A percentile compares a stretch with the other conserved stretches of the same genome.
phyloP scores from a whole-genome alignment of 139 green algal genomes.

The Chlorella sp. region DNA sequence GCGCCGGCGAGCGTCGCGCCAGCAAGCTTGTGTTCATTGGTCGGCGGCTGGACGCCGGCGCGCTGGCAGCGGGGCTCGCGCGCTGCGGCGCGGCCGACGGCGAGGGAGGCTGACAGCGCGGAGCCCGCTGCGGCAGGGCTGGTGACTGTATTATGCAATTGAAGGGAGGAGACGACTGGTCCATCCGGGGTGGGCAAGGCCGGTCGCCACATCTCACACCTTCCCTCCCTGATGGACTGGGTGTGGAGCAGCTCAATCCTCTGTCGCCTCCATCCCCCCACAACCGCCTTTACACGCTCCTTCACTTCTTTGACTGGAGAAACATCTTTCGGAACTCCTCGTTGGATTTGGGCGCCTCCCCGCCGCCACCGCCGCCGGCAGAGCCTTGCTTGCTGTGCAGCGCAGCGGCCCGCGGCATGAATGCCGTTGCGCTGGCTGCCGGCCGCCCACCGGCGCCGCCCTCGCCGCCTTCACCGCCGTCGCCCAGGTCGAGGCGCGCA shows the following conservation, averaged over 20 bases:
- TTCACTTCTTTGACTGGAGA: conserved; percentile 29
- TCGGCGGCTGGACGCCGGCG: conserved; percentile 37
- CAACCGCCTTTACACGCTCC: background rate
- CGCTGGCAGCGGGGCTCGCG: conserved; percentile 13
- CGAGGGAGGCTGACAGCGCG: too few relatives aligned
- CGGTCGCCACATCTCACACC: too few relatives aligned
- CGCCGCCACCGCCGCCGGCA: background rate
- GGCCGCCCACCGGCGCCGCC: background rate
- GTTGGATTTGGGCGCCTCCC: conserved; percentile 57
- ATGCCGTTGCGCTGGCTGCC: background rate
- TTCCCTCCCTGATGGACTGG: too few relatives aligned
- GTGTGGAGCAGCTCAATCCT: too few relatives aligned
- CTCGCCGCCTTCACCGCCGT: conserved; percentile 7
- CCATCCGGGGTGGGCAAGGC: too few relatives aligned
- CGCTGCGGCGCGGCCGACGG: too few relatives aligned
- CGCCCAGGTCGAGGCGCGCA: conserved; percentile 8
- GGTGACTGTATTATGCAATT: too few relatives aligned
- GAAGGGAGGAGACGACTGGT: too few relatives aligned
- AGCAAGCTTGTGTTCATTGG: conserved; percentile 72
- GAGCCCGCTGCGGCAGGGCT: too few relatives aligned
- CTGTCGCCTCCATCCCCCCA: background rate
- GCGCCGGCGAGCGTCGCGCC: conserved; percentile 3
- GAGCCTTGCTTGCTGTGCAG: background rate
- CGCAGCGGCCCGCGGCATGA: background rate
- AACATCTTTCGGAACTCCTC: conserved; percentile 81